Base-by-base conservation (phyloP, 2,329 filamentous ascomycete genomes). In the Aureobasidium sp. region DNA sequence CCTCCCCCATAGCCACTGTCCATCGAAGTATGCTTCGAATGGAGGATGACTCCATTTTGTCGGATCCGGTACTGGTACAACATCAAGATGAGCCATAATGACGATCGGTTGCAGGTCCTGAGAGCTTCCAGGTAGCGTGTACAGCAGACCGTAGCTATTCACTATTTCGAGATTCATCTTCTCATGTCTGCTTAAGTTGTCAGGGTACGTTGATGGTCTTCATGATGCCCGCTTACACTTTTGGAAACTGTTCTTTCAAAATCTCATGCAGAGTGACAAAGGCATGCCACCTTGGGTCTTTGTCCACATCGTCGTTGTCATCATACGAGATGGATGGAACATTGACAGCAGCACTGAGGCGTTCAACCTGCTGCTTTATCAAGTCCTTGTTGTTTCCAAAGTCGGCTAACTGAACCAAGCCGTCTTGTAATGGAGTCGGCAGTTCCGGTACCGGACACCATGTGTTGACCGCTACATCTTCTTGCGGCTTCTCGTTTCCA, bases 21-120 rank as follows among this genome's bases (percentile, higher is more conserved):
- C 83, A 65, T 84, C 82, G 62, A 78, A 86, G 65, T 77, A 68
- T 8, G 82, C 84, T n/a, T 78, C 78, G 66, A 81, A 87, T 0
- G 85, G 85, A 0, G 82, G 81, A 70, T 86, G 72, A 0, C 78
- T 83, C 85, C 84, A 87, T 44, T 81, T 74, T 3, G 79, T 81
- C 5, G 80, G 75, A 6, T 78, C 75, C 2, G 77, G 76, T 0
- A 84, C 83, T 1, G 84, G 84, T 2, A 88, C 84, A 9, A 85
- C 83, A 68, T 87, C 85, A 68, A 86, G 83, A 69, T 87, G 85
- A 1, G 83, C 84, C 76, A 85, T 82, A 40, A 87, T 73, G 24
- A 87, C 72, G 3, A 80, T 78, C 0, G 84, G 83, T 70, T 82
- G 83, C 40, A 84, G 71, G 1, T 68, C 69, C 2, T 70, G 63